Base-by-base conservation (phyloP, 2,329 filamentous ascomycete genomes). In the Curvularia eragrostidis region DNA sequence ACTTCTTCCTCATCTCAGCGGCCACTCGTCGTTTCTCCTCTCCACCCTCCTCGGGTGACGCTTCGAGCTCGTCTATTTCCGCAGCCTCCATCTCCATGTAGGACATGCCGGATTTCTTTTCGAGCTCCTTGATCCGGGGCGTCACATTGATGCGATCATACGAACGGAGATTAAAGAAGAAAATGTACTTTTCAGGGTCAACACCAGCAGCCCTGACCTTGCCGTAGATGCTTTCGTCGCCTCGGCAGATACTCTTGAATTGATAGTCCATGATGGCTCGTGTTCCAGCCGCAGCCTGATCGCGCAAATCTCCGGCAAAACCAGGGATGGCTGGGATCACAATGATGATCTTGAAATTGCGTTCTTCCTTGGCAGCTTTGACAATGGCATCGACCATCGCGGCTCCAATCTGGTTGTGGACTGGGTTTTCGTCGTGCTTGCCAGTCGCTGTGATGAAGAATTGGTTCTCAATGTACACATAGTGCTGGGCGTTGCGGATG, bases 391-490 rank as follows among this genome's bases (percentile, higher is more conserved):
- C 93, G 2, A 97, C 95, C 52, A 99, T 97, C 2, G 95, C 89
- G 7, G 84, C 83, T 12, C 95, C 95, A 52, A 99, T 90, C 18
- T 87, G 89, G 73, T 99, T 99, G 76, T 92, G 88, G 23, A 98
- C 87, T 0, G 94, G 94, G 0, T 83, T 80, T 74, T 97, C 93
- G 34, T 97, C 78, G n/a, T 95, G 89, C 49, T 64, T 62, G 8
- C 92, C 92, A 0, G 94, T 98, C 0, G 95, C 91, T 1, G 73
- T 79, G 79, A 85, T 97, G 82, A 98, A 99, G 81, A 98, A 98
- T 71, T 99, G 95, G 70, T 98, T 98, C 76, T 99, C 95, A 59
- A 99, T 97, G 79, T 98, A 99, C 23, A 99, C 90, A 67, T 87
- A 97, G 74, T 98, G 94, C 77, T 97, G 81, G 0, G 94, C 94